phyloP scores from a whole-genome alignment of 169 alveolate genomes.

The Plasmodium sp. region DNA sequence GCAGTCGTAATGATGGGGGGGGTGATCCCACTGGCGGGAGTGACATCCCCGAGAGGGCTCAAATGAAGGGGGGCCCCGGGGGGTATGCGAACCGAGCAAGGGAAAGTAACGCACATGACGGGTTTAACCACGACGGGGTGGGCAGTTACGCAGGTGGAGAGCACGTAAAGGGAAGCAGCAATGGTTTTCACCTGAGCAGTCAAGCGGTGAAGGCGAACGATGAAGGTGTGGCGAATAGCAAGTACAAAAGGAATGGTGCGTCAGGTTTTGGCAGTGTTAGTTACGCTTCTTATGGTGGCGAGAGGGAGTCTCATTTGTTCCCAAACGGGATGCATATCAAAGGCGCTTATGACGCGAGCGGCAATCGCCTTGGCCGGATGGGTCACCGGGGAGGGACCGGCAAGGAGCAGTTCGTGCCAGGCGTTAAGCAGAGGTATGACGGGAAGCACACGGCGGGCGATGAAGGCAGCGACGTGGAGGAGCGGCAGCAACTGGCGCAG shows the following conservation, averaged over 20 bases:
- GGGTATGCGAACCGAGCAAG: neutral
- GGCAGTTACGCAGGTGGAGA: neutral
- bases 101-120: neutral
- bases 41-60: neutral
- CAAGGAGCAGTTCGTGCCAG: neutral
- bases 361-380: neutral
- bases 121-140: neutral
- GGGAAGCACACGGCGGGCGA: neutral
- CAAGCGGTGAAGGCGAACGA: neutral
- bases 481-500: neutral
- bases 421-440: neutral
- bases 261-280: neutral
- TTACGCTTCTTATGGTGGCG: neutral
- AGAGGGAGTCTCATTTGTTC: neutral
- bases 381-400: neutral
- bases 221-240: neutral
- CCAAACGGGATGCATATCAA: neutral
- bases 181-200: neutral
- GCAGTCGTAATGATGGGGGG: neutral
- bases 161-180: neutral
- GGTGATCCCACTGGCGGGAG: neutral
- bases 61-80: neutral
- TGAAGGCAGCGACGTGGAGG: neutral
- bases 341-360: neutral
- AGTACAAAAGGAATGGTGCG: neutral